These are phyloP conservation scores for Quercus wislizeni DNA, from an alignment of 306 rosid species.

Conservation along the genomic window DNA sequence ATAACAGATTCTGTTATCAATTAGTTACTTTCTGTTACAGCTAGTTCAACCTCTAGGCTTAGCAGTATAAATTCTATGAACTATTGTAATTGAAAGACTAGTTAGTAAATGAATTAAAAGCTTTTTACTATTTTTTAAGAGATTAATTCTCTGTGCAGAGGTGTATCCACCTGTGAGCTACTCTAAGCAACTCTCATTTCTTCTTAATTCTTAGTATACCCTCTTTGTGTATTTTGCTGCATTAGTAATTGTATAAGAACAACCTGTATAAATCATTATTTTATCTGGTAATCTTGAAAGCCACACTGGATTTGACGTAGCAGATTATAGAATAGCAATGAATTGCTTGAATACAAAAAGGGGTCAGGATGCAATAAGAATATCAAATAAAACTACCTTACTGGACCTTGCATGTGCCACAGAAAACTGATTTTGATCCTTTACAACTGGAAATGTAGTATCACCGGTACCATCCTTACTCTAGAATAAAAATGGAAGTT, in stretches of 20 bases:
- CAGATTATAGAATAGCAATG: neutral
- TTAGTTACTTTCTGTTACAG: no score
- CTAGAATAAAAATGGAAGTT: conserved; percentile 30
- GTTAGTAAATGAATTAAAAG: no score
- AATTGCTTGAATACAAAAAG: neutral
- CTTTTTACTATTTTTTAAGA: no score
- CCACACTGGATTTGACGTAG: neutral
- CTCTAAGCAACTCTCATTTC: no score
- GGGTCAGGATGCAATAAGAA: conserved; percentile 1
- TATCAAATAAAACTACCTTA: conserved; percentile 53
- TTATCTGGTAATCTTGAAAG: neutral
- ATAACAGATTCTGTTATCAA: no score
- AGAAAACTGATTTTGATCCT: conserved; percentile 88
- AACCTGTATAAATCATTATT: neutral
- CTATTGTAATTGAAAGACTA: no score
- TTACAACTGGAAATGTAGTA: conserved; percentile 76
- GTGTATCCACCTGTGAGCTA: no score
- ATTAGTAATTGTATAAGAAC: neutral
- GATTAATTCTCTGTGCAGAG: no score
- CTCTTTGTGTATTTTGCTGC: no score
- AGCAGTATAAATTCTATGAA: no score
- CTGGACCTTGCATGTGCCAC: conserved; percentile 90
- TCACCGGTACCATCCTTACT: conserved; percentile 85
- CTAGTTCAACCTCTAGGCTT: no score
- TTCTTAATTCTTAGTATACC: no score